Conservation (phyloP, 257 asterid species). For the Forsythia viridissima region DNA sequence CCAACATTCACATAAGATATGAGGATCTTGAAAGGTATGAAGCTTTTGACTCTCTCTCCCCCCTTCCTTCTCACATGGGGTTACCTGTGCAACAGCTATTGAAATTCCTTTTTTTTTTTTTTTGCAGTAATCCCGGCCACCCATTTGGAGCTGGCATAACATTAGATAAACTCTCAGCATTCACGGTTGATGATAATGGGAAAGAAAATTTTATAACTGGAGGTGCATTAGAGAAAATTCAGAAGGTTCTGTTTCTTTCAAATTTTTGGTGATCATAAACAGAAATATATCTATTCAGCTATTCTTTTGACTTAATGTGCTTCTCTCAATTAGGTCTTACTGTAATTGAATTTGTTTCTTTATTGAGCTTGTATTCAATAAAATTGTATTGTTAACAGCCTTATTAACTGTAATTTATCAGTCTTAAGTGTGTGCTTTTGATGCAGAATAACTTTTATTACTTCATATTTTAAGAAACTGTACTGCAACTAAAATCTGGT, state of each 20-base stretch:
- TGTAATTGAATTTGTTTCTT: background rate
- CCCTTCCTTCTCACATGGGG: background rate
- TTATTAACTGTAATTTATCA: background rate
- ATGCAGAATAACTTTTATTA: background rate
- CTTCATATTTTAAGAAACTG: background rate
- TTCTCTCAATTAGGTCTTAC: background rate
- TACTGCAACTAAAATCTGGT: background rate
- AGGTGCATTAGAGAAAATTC: slow-evolving; percentile 81
- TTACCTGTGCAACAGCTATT: background rate
- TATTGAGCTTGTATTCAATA: slow-evolving; percentile 8
- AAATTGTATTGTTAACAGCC: slow-evolving; percentile 5
- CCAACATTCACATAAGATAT: slow-evolving; percentile 94
- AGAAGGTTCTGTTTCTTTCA: slow-evolving; percentile 61
- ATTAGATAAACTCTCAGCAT: slow-evolving; percentile 86
- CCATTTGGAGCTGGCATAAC: slow-evolving; percentile 92
- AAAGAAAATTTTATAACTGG: slow-evolving; percentile 86
- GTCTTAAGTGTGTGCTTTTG: background rate
- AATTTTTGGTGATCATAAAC: slow-evolving; percentile 12
- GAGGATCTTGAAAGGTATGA: slow-evolving; percentile 95
- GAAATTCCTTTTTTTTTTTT: slow-evolving; percentile 21
- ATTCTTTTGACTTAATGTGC: slow-evolving; percentile 1
- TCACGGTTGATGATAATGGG: slow-evolving; percentile 88
- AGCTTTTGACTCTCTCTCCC: slow-evolving; percentile 13
- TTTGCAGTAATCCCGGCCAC: slow-evolving; percentile 85
- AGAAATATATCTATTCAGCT: background rate